phyloP scores from a whole-genome alignment of 129 eudicot genomes.

The Tanacetum coccineum region DNA sequence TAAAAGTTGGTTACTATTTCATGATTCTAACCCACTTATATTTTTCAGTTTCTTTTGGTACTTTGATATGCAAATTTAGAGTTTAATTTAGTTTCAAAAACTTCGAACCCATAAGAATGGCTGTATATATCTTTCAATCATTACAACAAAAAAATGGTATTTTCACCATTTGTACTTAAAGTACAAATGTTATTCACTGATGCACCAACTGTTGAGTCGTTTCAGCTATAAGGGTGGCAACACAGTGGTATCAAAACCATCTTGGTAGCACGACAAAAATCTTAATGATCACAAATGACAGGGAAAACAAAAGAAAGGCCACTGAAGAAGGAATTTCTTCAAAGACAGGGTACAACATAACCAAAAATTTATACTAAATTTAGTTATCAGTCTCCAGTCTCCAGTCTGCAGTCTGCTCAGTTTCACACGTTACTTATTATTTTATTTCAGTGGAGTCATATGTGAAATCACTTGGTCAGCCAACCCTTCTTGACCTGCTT shows the following conservation, averaged over 20 bases:
- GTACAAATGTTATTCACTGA: neutral
- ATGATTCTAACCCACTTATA: too few species aligned
- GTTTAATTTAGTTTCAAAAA: too few species aligned
- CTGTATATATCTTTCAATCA: too few species aligned
- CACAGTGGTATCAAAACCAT: conserved; percentile 95
- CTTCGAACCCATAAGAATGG: too few species aligned
- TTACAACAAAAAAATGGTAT: too few species aligned
- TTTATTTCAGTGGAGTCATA: conserved; percentile 74
- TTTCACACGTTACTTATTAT: neutral
- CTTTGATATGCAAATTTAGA: too few species aligned
- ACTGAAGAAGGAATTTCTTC: conserved; percentile 77
- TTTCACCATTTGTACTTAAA: too few species aligned
- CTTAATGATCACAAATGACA: conserved; percentile 80
- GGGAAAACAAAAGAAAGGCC: conserved; percentile 84
- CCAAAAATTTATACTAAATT: neutral
- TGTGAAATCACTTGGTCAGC: conserved; percentile 84
- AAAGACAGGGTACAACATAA: conserved; percentile 63
- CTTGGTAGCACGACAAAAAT: conserved; percentile 61
- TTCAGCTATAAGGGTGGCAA: conserved; percentile 92
- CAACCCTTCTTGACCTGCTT: conserved; percentile 88
- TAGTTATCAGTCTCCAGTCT: neutral
- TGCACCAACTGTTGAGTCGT: neutral
- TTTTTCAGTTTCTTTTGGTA: too few species aligned
- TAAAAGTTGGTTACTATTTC: too few species aligned
- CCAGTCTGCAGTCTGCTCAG: neutral